These are phyloP conservation scores for Oxytropis ochrocephala DNA, from an alignment of 306 rosid species.

Conservation along the genomic window DNA sequence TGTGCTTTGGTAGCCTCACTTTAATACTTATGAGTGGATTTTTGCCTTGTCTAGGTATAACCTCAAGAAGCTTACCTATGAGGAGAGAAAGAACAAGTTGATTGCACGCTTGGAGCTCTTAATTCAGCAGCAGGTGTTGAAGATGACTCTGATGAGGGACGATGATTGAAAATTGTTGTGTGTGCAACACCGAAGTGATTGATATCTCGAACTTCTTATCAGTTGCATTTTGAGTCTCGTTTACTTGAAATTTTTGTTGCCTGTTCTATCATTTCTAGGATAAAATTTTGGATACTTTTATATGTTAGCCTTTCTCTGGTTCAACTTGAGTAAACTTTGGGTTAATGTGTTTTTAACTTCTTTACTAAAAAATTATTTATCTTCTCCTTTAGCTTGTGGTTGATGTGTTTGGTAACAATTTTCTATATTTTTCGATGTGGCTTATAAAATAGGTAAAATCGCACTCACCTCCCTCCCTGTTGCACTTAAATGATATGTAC, in stretches of 20 bases:
- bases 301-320: neutral
- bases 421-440: neutral
- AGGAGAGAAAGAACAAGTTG: conserved; percentile 55
- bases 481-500: too few relatives aligned
- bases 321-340: neutral
- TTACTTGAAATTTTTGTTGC: conserved; percentile 10
- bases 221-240: neutral
- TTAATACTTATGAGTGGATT: neutral
- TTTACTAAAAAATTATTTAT: neutral
- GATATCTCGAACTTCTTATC: neutral
- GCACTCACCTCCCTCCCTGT: too few relatives aligned
- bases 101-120: conserved; percentile 50
- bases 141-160: conserved; percentile 38
- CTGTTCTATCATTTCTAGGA: neutral
- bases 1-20: neutral
- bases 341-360: neutral
- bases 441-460: too few relatives aligned
- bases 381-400: neutral
- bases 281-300: conserved; percentile 13
- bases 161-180: conserved; percentile 25
- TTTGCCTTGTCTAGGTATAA: conserved; percentile 30
- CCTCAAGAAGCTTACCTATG: conserved; percentile 66
- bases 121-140: conserved; percentile 40
- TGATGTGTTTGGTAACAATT: neutral
- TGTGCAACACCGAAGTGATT: neutral